Base-by-base conservation (phyloP, 2,329 filamentous ascomycete genomes). In the Chalaropsis thielavioides region DNA sequence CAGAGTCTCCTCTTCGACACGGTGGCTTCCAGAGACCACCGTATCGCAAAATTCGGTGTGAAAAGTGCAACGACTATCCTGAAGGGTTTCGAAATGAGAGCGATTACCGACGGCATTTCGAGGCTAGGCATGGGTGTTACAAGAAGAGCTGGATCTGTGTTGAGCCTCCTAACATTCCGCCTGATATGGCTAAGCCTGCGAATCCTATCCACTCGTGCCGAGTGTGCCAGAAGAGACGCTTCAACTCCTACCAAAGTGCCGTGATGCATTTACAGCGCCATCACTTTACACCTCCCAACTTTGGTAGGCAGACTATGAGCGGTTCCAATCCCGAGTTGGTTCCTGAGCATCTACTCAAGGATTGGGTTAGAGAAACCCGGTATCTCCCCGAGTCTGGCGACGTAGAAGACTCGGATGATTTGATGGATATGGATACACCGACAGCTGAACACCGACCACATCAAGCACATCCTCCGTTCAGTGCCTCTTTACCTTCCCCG, bases 41-140 rank as follows among this genome's bases (percentile, higher is more conserved):
- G 27, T 81, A 90, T 62, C 82, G 84, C 27, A 88, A 90, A 69
- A 86, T 91, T 73, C 0, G 72, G 77, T 96, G 92, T 74, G 78
- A 79, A 19, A 83, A 87, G 70, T 96, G 92, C 76, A 85, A 86
- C 69, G 88, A 90, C 70, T 86, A 92, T 67, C 88, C 88, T 2
- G 86, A 91, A 67, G 91, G 92, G 4, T 96, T 96, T 73, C 87
- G 92, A 58, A 92, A 92, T 66, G 90, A 95, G 65, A 92, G 96
- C 73, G 92, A 96, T 73, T 79, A 91, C 61, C 80, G 86, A 64
- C 81, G 88, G 66, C 88, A 92, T 72, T 78, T 76, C 19, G 80
- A 83, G 67, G 80, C 81, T 4, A 82, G 82, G 67, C 81, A 83
- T 69, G 80, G 81, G 2, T 76, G 79, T 10, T 70, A 81, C 43